phyloP scores from a whole-genome alignment of 106 monocot genomes.

The Dactylorhiza incarnata region DNA sequence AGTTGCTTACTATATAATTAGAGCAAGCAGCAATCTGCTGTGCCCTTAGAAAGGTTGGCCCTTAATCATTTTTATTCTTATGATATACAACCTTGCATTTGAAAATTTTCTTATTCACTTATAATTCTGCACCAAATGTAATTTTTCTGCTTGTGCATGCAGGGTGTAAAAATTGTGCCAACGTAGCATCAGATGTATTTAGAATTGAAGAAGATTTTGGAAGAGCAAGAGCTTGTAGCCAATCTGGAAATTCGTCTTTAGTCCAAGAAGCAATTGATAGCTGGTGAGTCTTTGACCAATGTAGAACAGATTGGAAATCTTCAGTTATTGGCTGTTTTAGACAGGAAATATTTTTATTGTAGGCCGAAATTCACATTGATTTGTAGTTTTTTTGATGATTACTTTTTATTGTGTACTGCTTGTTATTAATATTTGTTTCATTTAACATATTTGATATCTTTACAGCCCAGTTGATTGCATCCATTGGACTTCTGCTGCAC shows the following conservation, averaged over 20 bases:
- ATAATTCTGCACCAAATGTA: not conserved
- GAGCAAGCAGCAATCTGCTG: not conserved
- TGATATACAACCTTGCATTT: not conserved
- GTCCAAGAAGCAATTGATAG: constrained; percentile 91
- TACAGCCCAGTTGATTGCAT: constrained; percentile 98
- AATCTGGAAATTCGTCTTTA: constrained; percentile 57
- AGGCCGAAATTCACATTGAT: not conserved
- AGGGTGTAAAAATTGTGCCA: constrained; percentile 99
- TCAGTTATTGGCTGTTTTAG: not conserved
- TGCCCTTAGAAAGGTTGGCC: not conserved
- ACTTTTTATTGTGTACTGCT: not conserved
- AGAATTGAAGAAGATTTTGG: constrained; percentile 91
- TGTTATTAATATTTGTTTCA: not conserved
- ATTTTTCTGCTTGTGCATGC: constrained; percentile 7
- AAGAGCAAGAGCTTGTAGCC: constrained; percentile 77
- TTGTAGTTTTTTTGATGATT: not conserved
- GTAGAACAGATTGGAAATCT: not conserved
- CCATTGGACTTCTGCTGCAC: constrained; percentile 97
- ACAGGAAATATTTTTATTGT: not conserved
- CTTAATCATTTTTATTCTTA: not conserved
- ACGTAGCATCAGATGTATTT: constrained; percentile 67
- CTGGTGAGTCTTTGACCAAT: constrained; percentile 47
- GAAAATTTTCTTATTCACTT: not conserved
- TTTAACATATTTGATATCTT: not conserved
- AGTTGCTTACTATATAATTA: not conserved